Evolutionary conservation across 768 basidiomycete species (phyloP).

Genomic region (Lactarius deliciosus): DNA sequence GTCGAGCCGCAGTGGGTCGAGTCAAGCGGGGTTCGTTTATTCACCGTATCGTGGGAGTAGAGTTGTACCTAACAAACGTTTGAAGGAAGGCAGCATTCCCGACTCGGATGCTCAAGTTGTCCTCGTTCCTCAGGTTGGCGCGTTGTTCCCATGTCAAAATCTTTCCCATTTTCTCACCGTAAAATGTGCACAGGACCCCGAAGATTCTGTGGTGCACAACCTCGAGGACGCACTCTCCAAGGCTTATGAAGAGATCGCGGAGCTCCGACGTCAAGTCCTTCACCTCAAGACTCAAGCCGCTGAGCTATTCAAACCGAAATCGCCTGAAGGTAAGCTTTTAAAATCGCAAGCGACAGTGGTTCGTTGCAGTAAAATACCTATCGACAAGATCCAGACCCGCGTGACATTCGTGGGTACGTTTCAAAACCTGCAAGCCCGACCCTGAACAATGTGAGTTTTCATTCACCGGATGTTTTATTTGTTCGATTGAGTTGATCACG

Average conservation of each 20-base stretch:
- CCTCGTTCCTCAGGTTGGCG: slow-evolving; percentile 10
- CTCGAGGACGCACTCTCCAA: slow-evolving; percentile 22
- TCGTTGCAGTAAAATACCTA: not conserved
- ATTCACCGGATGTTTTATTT: not conserved
- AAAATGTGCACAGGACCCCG: not conserved
- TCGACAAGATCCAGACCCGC: not conserved
- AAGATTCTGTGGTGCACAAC: slow-evolving; percentile 12
- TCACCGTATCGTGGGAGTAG: not conserved
- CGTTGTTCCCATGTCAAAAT: not conserved
- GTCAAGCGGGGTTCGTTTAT: slow-evolving; percentile 4
- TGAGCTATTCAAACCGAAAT: slow-evolving; percentile 10
- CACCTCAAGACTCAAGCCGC: slow-evolving; percentile 14
- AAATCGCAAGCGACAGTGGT: not conserved
- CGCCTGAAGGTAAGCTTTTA: not conserved
- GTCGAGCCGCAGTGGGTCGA: not conserved
- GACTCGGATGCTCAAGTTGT: not conserved
- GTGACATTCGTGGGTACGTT: slow-evolving; percentile 10
- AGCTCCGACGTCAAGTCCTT: slow-evolving; percentile 16
- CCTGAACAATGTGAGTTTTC: slow-evolving; percentile 10
- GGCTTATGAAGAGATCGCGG: slow-evolving; percentile 23
- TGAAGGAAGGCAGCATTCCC: slow-evolving; percentile 8
- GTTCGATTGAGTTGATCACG: slow-evolving; percentile 3
- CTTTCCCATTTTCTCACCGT: not conserved
- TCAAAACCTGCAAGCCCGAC: slow-evolving; percentile 1
- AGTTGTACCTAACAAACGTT: not conserved